These are phyloP conservation scores for Rauvolfia tetraphylla DNA, from an alignment of 257 asterid species.

Conservation along the genomic window DNA sequence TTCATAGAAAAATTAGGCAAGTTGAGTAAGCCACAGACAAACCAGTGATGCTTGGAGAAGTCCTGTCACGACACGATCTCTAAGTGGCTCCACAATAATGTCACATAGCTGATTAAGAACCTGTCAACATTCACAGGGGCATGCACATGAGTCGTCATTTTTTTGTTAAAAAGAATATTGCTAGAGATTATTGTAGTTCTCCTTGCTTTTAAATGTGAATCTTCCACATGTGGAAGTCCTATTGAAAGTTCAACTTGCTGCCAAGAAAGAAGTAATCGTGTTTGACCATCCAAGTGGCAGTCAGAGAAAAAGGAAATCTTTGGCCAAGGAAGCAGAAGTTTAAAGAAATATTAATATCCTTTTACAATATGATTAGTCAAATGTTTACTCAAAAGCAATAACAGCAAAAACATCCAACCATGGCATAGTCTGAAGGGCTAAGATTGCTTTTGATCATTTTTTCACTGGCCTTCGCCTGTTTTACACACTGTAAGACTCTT, in stretches of 20 bases:
- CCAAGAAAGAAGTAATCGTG: not conserved
- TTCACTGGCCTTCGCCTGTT: not conserved
- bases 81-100: slow-evolving; percentile 79
- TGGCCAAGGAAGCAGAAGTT: not conserved
- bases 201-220: slow-evolving; percentile 2
- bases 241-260: not conserved
- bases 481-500: not conserved
- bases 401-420: not conserved
- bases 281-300: not conserved
- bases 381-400: not conserved
- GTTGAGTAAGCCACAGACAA: not conserved
- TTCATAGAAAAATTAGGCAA: not conserved
- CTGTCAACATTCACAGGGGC: slow-evolving; percentile 36
- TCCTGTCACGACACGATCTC: slow-evolving; percentile 94
- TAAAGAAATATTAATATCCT: not conserved
- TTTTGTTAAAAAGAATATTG: slow-evolving; percentile 31
- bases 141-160: not conserved
- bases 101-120: slow-evolving; percentile 88
- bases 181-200: not conserved
- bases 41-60: slow-evolving; percentile 98
- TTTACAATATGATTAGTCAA: not conserved
- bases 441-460: not conserved
- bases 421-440: not conserved
- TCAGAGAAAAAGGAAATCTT: not conserved
- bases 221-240: not conserved